These are phyloP conservation scores for Sicyos edulis DNA, from an alignment of 306 rosid species.

Conservation along the genomic window DNA sequence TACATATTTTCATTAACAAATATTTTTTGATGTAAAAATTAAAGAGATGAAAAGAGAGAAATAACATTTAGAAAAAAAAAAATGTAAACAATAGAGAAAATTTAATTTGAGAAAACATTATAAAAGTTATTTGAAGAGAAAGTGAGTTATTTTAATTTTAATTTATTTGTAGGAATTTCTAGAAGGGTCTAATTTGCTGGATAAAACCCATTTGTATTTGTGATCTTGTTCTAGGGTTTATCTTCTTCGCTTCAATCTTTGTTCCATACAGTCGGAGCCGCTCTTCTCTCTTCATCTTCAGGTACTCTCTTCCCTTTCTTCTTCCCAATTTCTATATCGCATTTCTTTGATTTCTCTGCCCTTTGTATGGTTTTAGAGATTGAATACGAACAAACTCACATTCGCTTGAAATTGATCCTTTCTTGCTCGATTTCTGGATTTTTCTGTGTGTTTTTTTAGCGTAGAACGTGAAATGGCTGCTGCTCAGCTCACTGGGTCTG, in stretches of 20 bases:
- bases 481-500: conserved; percentile 69
- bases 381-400: too few species aligned
- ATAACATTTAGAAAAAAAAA: too few species aligned
- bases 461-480: conserved; percentile 82
- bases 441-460: too few species aligned
- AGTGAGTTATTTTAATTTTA: too few species aligned
- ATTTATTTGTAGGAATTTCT: neutral
- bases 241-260: conserved; percentile 11
- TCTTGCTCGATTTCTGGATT: too few species aligned
- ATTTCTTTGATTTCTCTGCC: neutral
- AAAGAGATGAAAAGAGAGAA: too few species aligned
- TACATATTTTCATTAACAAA: too few species aligned
- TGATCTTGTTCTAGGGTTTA: conserved; percentile 12
- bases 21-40: too few species aligned
- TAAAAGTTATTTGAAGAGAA: too few species aligned
- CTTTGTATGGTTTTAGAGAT: too few species aligned
- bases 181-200: conserved; percentile 14
- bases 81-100: too few species aligned
- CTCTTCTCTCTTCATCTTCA: conserved; percentile 6
- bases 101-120: too few species aligned
- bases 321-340: neutral
- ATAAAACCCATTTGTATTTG: conserved; percentile 8
- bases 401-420: neutral
- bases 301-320: neutral
- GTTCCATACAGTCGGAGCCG: conserved; percentile 1